Evolutionary conservation across 371 early-diverging fungal species (phyloP).

Genomic region (Apophysomyces trapeziformis): DNA sequence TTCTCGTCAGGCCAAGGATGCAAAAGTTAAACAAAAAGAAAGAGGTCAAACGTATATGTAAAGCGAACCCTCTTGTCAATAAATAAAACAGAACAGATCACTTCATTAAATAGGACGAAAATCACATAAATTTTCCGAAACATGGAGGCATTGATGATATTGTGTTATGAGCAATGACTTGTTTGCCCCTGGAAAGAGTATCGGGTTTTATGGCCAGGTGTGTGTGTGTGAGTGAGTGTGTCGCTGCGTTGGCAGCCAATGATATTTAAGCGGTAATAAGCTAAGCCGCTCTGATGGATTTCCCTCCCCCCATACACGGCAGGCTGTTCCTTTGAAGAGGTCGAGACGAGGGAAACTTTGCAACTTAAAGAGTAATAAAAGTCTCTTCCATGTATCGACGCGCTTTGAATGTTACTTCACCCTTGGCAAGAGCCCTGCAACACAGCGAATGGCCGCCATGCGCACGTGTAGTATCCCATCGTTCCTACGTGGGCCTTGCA

Average conservation of each 20-base stretch:
- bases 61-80: too few relatives aligned
- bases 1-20: too few relatives aligned
- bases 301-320: background rate
- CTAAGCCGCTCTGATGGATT: background rate
- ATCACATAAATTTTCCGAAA: too few relatives aligned
- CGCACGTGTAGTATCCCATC: background rate
- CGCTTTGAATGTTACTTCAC: background rate
- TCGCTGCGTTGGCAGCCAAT: background rate
- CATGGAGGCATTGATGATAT: too few relatives aligned
- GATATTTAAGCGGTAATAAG: background rate
- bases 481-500: background rate
- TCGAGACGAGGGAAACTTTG: background rate
- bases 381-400: background rate
- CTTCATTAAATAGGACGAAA: too few relatives aligned
- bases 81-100: too few relatives aligned
- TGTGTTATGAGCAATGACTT: too few relatives aligned
- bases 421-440: background rate
- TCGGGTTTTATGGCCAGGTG: too few relatives aligned
- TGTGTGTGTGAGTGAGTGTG: too few relatives aligned
- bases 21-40: too few relatives aligned
- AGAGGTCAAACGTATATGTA: too few relatives aligned
- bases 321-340: background rate
- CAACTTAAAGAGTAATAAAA: background rate
- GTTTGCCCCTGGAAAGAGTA: too few relatives aligned
- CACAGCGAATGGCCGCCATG: background rate